Conservation (phyloP, 2,329 filamentous ascomycete genomes). For the Phyllosticta citrichinensis region DNA sequence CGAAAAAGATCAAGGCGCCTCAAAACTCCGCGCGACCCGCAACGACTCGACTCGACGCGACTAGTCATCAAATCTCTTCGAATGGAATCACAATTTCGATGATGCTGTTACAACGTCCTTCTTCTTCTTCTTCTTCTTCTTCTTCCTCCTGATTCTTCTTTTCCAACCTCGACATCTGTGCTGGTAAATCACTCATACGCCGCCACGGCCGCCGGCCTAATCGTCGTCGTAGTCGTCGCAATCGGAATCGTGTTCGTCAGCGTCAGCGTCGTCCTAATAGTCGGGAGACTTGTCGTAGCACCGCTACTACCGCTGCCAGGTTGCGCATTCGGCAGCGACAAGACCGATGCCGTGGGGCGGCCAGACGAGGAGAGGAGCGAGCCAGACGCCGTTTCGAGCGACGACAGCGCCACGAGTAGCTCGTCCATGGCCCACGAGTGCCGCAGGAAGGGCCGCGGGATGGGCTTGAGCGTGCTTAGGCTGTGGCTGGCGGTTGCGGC, state of each 20-base stretch:
- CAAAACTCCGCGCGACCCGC: too few relatives aligned
- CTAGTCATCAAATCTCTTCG: too few relatives aligned
- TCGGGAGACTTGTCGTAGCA: not conserved
- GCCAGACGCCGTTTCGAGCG: not conserved
- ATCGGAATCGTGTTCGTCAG: not conserved
- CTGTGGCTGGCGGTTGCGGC: not conserved
- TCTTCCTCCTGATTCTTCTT: too few relatives aligned
- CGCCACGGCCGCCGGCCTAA: not conserved
- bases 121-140: too few relatives aligned
- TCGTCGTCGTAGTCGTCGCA: not conserved
- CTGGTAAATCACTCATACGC: not conserved
- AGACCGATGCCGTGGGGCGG: not conserved
- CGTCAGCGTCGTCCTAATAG: not conserved
- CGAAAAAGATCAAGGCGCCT: too few relatives aligned
- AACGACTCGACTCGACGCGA: too few relatives aligned
- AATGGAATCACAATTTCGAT: too few relatives aligned
- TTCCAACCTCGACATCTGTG: not conserved
- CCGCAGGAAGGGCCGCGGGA: not conserved
- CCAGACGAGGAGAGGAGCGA: not conserved
- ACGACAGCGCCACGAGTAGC: not conserved
- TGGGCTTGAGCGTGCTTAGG: not conserved
- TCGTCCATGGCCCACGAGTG: not conserved
- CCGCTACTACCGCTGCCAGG: not conserved
- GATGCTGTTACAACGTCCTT: too few relatives aligned
- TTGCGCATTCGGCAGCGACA: not conserved